Percentiles rank a stretch among this genome's conserved stretches.
These are phyloP conservation scores for Pseudogymnoascus sp. DNA, from an alignment of 2,329 filamentous ascomycete species.

Conservation along the genomic window DNA sequence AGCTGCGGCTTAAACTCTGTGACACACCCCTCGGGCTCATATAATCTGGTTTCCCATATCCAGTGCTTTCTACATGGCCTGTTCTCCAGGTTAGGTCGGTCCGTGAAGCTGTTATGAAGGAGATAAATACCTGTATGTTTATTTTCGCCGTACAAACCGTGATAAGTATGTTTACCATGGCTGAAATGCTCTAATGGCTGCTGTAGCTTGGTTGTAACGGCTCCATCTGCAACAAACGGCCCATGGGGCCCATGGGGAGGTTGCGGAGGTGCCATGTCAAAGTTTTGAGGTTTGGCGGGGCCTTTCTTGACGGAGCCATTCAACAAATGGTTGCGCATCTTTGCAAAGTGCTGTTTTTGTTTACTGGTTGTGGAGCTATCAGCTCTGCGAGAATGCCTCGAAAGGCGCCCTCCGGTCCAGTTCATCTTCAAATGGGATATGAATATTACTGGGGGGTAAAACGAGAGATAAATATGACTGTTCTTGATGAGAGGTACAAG, in stretches of 20 bases:
- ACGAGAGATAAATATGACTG: not conserved
- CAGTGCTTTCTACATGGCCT: not conserved
- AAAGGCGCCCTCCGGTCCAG: slow-evolving; percentile 43
- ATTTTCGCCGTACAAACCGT: not conserved
- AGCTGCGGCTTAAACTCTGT: not conserved
- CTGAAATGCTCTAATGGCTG: not conserved
- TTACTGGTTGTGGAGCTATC: slow-evolving; percentile 31
- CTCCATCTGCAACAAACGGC: not conserved
- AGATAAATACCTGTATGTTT: not conserved
- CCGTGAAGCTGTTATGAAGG: not conserved
- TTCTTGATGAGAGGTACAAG: not conserved
- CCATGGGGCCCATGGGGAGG: not conserved
- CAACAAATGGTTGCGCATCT: slow-evolving; percentile 31
- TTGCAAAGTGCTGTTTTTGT: slow-evolving; percentile 44
- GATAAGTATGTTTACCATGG: not conserved
- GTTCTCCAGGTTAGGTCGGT: not conserved
- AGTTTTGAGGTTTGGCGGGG: slow-evolving; percentile 22
- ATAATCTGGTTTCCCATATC: not conserved
- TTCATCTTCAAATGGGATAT: slow-evolving; percentile 34
- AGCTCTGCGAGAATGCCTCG: slow-evolving; percentile 34
- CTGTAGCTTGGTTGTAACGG: not conserved
- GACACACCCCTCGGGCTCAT: not conserved
- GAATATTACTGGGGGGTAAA: not conserved
- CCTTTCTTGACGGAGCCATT: slow-evolving; percentile 26
- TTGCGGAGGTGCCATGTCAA: slow-evolving; percentile 13